Evolutionary conservation across 2,329 filamentous ascomycete species (phyloP), one percentile per base, ranked within the genome.

Genomic region (Penicillium frequentans): DNA sequence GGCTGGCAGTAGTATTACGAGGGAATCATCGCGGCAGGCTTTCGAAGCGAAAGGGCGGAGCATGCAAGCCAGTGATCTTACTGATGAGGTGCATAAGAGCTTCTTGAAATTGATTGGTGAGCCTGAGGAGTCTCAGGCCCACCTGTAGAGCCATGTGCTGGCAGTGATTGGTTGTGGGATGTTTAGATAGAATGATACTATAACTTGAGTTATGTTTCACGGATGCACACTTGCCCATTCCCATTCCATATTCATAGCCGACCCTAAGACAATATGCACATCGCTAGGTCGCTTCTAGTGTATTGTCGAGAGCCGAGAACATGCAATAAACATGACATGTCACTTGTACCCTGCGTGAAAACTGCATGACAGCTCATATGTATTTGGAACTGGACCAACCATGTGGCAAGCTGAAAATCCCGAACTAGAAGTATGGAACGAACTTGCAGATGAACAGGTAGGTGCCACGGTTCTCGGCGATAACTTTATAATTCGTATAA

Each of bases 61-160:
- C 70, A 77, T 99, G 71, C 95, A 98, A 78, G 95, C 95, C 1
- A 92, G 90, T 64, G 95, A 98, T 75, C 77, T 99, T 71, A 97
- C 93, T 0, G 91, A 95, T 19, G 89, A 96, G 76, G 90, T 99
- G 10, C 89, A 96, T 68, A 80, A 80, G 33, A 90, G 92, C 0
- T 98, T 97, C 74, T 73, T 90, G 68, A 86, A 86, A 58, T 74
- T 96, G 19, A 89, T 97, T 69, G 93, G 91, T 0, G 90, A 93
- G 64, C 81, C 83, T 3, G 84, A 83, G 37, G 78, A 68, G 16
- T 70, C 74, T 29, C 76, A 76, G 55, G 60, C 65, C 33, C 68
- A 63, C 50, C 65, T 73, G 16, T 73, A 71, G 61, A 73, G 2
- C 35, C 11, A 27, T 31, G 35, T 37, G 9, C 6, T 9, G 10